A percentile compares a stretch with the other conserved stretches of the same genome.
These are phyloP conservation scores for Phycomyces nitens DNA, from an alignment of 192 early-diverging fungal species.

Conservation along the genomic window DNA sequence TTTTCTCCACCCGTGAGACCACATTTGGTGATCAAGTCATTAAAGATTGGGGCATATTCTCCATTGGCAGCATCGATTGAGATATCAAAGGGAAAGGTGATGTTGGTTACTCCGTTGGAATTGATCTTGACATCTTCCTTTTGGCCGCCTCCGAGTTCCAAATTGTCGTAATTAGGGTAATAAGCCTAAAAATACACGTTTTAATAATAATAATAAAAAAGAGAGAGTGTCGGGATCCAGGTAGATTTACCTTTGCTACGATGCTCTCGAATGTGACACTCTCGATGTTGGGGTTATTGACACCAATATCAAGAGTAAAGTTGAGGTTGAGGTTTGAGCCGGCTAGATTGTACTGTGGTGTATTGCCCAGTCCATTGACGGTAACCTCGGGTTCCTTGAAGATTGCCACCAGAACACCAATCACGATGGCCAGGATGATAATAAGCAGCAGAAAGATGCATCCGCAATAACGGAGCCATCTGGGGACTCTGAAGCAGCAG, in stretches of 20 bases:
- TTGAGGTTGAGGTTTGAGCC: conserved; percentile 19
- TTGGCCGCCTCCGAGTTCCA: conserved; percentile 47
- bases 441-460: conserved; percentile 41
- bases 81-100: conserved; percentile 45
- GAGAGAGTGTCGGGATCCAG: too few relatives aligned
- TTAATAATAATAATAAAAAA: conserved; percentile 9
- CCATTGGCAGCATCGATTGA: conserved; percentile 27
- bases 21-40: conserved; percentile 43
- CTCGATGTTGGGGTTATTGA: conserved; percentile 47
- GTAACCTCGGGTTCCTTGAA: conserved; percentile 44
- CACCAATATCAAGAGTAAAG: conserved; percentile 25
- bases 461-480: conserved; percentile 41
- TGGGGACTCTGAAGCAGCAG: conserved; percentile 28
- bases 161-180: conserved; percentile 38
- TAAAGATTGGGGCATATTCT: conserved; percentile 32
- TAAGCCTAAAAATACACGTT: conserved; percentile 45
- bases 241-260: conserved; percentile 47
- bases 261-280: conserved; percentile 45
- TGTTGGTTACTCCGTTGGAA: conserved; percentile 28
- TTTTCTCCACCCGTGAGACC: conserved; percentile 30
- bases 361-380: conserved; percentile 18
- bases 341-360: conserved; percentile 17
- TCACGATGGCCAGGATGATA: conserved; percentile 33
- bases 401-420: conserved; percentile 36
- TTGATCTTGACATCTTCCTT: conserved; percentile 40